Base-by-base conservation (phyloP, 1,284 basidiomycete genomes). In the Apiotrichum mycotoxinovorans region DNA sequence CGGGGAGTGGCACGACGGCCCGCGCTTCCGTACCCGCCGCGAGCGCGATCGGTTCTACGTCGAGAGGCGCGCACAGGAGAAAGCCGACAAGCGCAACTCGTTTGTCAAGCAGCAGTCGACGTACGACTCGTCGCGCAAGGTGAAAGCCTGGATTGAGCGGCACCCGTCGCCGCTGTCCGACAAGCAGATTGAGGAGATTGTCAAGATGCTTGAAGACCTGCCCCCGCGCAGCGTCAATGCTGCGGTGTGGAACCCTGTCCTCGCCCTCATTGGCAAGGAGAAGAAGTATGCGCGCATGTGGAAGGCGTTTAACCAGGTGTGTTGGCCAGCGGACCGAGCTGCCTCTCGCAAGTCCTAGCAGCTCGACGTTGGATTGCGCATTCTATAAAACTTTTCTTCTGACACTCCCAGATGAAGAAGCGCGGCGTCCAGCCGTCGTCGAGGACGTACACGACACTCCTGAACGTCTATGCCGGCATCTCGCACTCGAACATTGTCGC, bases 351-450 rank as follows among this genome's bases (percentile, higher is more conserved):
- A n/a, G n/a, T n/a, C n/a, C n/a, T n/a, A n/a, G n/a, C 23, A 23
- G 10, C 17, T 7, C 15, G 14, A 0, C 9, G 23, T 48, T 51
- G n/a, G 30, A 30, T 30, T 5, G 12, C 12, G 30, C 12, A 7
- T 30, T 30, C 7, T 30, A 7, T 5, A 30, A 5, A 30, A 7
- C 7, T 12, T 30, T 30, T 30, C 30, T 30, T 30, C 12, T 30
- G n/a, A n/a, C n/a, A 46, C 30, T 8, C n/a, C 10, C 51, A 76
- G 75, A 78, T 78, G 77, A 77, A 77, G 61, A 75, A 73, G 53
- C 60, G 71, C 26, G 70, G 68, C n/a, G 66, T 73, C 18, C 52
- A 54, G 20, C 73, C 77, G 0, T 66, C 66, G 0, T 62, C 68
- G 15, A 54, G 72, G 14, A 78, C 75, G 2, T 78, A 66, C 57